A percentile compares a stretch with the other conserved stretches of the same genome.
Conservation (phyloP, 1,284 basidiomycete species). For the Ganoderma multipileum region DNA sequence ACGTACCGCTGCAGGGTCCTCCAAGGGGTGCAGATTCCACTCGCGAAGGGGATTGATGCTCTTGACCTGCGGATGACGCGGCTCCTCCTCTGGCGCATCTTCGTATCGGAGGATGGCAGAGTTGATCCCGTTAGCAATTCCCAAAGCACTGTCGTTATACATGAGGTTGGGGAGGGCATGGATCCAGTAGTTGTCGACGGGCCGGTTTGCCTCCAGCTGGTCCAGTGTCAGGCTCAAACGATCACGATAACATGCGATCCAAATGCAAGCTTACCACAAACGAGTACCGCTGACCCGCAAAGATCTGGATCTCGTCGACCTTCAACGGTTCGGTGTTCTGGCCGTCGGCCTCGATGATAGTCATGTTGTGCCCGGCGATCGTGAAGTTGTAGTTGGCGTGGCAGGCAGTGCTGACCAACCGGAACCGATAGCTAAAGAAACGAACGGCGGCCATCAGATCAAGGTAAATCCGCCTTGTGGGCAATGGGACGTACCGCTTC, state of each 20-base stretch:
- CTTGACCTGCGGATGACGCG: conserved; percentile 47
- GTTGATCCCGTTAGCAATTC: conserved; percentile 47
- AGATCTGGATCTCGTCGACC: conserved; percentile 50
- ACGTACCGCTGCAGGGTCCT: conserved; percentile 20
- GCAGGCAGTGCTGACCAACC: conserved; percentile 58
- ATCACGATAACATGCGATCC: background rate
- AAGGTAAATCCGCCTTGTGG: background rate
- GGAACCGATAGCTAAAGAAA: conserved; percentile 41
- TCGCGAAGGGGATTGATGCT: conserved; percentile 36
- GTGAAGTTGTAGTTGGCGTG: conserved; percentile 43
- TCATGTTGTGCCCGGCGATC: conserved; percentile 54
- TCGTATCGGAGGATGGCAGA: conserved; percentile 61
- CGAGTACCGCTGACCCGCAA: conserved; percentile 46
- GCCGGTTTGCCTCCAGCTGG: conserved; percentile 42
- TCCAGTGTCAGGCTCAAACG: background rate
- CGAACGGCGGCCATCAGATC: background rate
- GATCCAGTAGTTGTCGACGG: conserved; percentile 51
- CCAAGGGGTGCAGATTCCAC: conserved; percentile 35
- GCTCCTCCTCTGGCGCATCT: conserved; percentile 43
- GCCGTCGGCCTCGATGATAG: conserved; percentile 61
- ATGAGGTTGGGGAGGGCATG: conserved; percentile 43
- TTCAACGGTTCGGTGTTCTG: conserved; percentile 46
- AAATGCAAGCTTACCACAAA: conserved; percentile 30
- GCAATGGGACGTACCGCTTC: conserved; percentile 42
- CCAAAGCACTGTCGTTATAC: conserved; percentile 33